Percentiles rank a stretch among this genome's conserved stretches.
Conservation (phyloP, 257 asterid species). For the Lycium barbarum region DNA sequence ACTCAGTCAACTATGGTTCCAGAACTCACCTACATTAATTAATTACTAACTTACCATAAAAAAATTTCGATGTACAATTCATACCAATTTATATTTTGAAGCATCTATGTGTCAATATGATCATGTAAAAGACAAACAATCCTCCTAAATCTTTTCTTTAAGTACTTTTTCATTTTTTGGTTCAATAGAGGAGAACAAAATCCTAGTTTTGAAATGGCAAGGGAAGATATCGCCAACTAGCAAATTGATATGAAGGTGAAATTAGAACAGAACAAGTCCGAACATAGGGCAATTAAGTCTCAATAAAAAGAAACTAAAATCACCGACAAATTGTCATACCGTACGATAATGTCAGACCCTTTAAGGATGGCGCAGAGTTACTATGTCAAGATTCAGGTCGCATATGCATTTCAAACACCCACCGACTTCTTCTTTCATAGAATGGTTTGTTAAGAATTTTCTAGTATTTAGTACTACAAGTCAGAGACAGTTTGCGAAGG, state of each 20-base stretch:
- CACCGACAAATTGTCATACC: background rate
- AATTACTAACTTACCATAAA: too few species aligned
- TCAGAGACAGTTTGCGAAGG: slow-evolving; percentile 18
- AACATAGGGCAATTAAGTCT: background rate
- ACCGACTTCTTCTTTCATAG: slow-evolving; percentile 2
- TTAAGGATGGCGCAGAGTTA: slow-evolving; percentile 20
- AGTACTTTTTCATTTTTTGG: too few species aligned
- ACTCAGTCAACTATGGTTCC: too few species aligned
- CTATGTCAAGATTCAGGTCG: slow-evolving; percentile 2
- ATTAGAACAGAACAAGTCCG: background rate
- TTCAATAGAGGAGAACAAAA: background rate
- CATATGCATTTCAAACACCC: slow-evolving; percentile 9
- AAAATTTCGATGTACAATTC: too few species aligned
- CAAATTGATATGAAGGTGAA: background rate
- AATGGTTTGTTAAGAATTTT: background rate
- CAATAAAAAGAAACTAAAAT: background rate
- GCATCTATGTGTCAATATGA: background rate
- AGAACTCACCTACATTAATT: too few species aligned
- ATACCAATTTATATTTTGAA: background rate
- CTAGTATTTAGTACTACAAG: background rate
- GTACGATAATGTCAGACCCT: slow-evolving; percentile 15
- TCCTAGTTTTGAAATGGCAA: background rate
- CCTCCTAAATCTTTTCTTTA: background rate
- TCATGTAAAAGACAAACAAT: background rate
- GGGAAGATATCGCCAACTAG: background rate